Conservation (phyloP, 176 grass and related monocot species). For the Rhynchospora breviuscula region DNA sequence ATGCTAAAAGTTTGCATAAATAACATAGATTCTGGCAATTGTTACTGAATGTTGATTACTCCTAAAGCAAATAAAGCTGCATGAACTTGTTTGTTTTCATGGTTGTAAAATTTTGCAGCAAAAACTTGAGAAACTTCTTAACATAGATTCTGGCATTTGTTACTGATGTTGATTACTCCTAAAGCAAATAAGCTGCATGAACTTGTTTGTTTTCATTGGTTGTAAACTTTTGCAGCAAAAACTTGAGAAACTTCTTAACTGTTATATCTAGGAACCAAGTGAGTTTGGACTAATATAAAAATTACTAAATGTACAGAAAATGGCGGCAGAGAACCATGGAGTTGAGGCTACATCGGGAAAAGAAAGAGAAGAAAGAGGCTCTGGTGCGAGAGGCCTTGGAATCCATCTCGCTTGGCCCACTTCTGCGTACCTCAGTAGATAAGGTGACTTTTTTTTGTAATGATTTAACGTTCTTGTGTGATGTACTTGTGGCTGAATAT, state of each 20-base stretch:
- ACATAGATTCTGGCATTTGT: not conserved
- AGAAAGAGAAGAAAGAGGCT: constrained; percentile 65
- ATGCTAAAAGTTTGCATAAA: not conserved
- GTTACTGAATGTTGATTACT: not conserved
- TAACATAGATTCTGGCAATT: not conserved
- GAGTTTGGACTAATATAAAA: constrained; percentile 9
- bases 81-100: not conserved
- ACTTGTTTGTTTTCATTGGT: not conserved
- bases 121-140: not conserved
- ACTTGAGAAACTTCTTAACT: not conserved
- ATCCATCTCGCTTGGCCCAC: constrained; percentile 64
- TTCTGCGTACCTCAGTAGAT: constrained; percentile 26
- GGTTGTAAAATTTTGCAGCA: not conserved
- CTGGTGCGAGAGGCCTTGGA: constrained; percentile 58
- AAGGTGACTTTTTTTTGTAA: constrained; percentile 3
- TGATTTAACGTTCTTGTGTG: not conserved
- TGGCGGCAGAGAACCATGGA: constrained; percentile 58
- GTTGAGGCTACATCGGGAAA: constrained; percentile 43
- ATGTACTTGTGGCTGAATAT: not conserved
- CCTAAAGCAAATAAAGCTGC: not conserved
- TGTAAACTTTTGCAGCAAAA: not conserved
- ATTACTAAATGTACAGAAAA: constrained; percentile 44
- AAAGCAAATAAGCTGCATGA: not conserved
- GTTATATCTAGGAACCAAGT: constrained; percentile 3
- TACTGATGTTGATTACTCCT: not conserved